Conservation (phyloP, 108 stramenopile species). For the Stephanodiscus triporus region DNA sequence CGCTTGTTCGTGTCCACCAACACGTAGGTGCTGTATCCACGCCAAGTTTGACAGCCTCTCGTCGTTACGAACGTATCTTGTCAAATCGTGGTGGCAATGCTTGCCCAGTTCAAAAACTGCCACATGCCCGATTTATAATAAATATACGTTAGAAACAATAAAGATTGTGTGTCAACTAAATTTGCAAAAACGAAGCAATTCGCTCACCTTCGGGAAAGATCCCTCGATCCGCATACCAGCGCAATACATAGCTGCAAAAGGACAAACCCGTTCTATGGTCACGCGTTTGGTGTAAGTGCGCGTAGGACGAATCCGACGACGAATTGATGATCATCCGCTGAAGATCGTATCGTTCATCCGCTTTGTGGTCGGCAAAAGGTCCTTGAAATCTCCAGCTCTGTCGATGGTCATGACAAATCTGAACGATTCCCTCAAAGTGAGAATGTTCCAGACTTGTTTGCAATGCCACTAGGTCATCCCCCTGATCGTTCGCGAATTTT, state of each 20-base stretch:
- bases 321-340: constrained; percentile 18
- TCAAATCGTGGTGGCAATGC: constrained; percentile 34
- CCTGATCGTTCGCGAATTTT: constrained; percentile 28
- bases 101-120: constrained; percentile 46
- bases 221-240: constrained; percentile 41
- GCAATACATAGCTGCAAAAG: constrained; percentile 41
- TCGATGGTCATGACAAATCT: constrained; percentile 52
- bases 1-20: constrained; percentile 21
- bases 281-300: constrained; percentile 16
- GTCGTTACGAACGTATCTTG: constrained; percentile 26
- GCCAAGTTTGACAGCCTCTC: constrained; percentile 20
- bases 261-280: constrained; percentile 31
- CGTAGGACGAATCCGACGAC: constrained; percentile 13
- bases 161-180: background rate
- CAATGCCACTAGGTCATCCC: constrained; percentile 32
- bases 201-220: constrained; percentile 13
- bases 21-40: constrained; percentile 37
- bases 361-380: constrained; percentile 12
- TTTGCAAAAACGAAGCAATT: background rate
- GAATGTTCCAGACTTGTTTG: constrained; percentile 32
- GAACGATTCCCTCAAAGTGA: constrained; percentile 49
- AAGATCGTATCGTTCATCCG: constrained; percentile 37
- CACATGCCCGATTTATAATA: background rate
- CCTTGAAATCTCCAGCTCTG: constrained; percentile 41
- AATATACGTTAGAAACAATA: background rate